Base-by-base conservation (phyloP, 257 asterid species). In the Craterostigma plantagineum region DNA sequence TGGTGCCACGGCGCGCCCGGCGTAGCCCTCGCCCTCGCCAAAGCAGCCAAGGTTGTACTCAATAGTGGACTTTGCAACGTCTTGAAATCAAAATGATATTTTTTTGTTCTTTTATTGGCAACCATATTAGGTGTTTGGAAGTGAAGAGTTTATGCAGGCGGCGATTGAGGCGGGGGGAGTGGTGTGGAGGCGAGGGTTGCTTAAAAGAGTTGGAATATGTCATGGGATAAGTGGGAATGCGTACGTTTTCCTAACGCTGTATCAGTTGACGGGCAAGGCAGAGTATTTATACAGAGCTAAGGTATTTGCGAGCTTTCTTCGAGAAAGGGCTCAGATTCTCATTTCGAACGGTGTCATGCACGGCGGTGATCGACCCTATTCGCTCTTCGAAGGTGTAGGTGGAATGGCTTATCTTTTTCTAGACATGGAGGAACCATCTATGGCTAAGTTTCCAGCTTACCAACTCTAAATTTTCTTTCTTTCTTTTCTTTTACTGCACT, bases 1-100 rank as follows among this genome's bases (percentile, higher is more conserved):
- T 83, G 92, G 93, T 83, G 95, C 52, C 95, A 76, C 58, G 95
- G 95, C 34, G 81, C 93, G 49, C 72, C 91, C 14, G 93, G 95
- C 14, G 59, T 76, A 49, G 81, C 81, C 16, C 77, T 79, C 46
- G 71, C 95, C 35, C 82, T 79, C 13, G 73, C 46, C 35, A 83
- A 79, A 65, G 95, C 95, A 45, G 81, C 83, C 45, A 52, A 67
- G 84, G 95, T 76, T 12, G 0, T 36, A 13, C 34, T 17, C 17
- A 16, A 12, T 15, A 17, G 33, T 53, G n/a, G n/a, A n/a, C n/a
- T n/a, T n/a, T n/a, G n/a, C n/a, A n/a, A n/a, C n/a, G 38, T 7
- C 11, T 33, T 33, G 30, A 23, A 2, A 35, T 33, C 11, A 33
- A n/a, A 51, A 35, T 23, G 49, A 11, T 0, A 4, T 10, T 23